Percentiles rank a stretch among this genome's conserved stretches.
These are phyloP conservation scores for Flammula alnicola DNA, from an alignment of 1,284 basidiomycete species.

Conservation along the genomic window DNA sequence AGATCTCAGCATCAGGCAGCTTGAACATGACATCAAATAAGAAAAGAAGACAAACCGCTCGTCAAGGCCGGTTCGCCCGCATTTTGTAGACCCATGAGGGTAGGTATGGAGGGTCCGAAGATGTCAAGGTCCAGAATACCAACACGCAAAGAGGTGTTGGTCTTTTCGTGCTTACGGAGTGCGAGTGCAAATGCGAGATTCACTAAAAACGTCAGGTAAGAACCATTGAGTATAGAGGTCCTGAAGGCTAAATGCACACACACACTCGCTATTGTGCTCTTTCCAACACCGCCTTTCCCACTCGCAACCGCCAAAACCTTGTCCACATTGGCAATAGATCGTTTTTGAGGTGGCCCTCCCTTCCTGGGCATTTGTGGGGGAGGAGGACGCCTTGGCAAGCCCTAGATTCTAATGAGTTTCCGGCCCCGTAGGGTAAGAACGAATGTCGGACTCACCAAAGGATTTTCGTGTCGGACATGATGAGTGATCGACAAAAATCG, in stretches of 20 bases:
- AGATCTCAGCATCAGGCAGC: background rate
- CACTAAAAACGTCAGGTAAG: conserved; percentile 45
- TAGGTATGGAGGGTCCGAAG: conserved; percentile 96
- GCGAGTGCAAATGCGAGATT: conserved; percentile 85
- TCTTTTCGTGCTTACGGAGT: conserved; percentile 41
- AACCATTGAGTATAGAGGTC: conserved; percentile 18
- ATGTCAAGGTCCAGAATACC: conserved; percentile 95
- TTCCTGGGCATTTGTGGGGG: conserved; percentile 68
- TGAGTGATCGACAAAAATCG: conserved; percentile 21
- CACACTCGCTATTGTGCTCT: conserved; percentile 89
- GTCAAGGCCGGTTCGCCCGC: conserved; percentile 85
- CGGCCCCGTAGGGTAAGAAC: background rate
- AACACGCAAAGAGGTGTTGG: conserved; percentile 58
- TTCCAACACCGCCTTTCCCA: conserved; percentile 97
- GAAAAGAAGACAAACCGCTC: conserved; percentile 49
- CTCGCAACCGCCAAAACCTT: conserved; percentile 88
- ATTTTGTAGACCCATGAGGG: conserved; percentile 89
- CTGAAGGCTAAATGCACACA: conserved; percentile 1
- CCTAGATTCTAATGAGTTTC: conserved; percentile 38
- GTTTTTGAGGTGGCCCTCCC: conserved; percentile 56
- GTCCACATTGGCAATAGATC: conserved; percentile 67
- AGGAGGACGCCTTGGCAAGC: conserved; percentile 51
- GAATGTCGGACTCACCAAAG: conserved; percentile 31
- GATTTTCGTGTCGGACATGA: conserved; percentile 37
- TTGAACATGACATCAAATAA: background rate